Conservation (phyloP, 2,329 filamentous ascomycete species). For the Cercospora janseana region DNA sequence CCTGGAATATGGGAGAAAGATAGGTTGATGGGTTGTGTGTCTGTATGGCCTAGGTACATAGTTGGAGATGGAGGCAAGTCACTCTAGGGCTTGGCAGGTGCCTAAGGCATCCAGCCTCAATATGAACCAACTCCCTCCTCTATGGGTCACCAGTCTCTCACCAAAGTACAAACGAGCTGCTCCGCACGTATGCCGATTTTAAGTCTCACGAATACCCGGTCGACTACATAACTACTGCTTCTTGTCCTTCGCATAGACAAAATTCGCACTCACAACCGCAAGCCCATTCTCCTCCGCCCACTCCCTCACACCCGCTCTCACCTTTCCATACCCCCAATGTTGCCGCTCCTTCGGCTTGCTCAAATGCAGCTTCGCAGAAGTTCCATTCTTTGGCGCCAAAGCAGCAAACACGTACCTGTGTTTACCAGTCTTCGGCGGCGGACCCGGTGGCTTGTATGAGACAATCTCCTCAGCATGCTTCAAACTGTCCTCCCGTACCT, state of each 20-base stretch:
- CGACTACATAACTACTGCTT: conserved; percentile 43
- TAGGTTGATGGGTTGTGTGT: too few relatives aligned
- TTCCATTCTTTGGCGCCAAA: conserved; percentile 48
- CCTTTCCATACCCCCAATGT: conserved; percentile 56
- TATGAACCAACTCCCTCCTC: too few relatives aligned
- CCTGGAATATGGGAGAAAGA: too few relatives aligned
- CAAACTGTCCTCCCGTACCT: background rate
- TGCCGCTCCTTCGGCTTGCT: conserved; percentile 50
- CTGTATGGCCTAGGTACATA: too few relatives aligned
- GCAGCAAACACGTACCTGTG: conserved; percentile 59
- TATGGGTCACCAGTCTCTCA: too few relatives aligned
- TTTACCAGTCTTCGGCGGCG: conserved; percentile 56
- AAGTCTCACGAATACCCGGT: too few relatives aligned
- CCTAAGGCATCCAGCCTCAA: too few relatives aligned
- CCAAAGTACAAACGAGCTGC: too few relatives aligned
- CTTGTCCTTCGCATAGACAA: conserved; percentile 50
- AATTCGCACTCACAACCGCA: conserved; percentile 49
- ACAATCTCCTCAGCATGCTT: conserved; percentile 43
- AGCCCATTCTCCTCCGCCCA: conserved; percentile 53
- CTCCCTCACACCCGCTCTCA: conserved; percentile 51
- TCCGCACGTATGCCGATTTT: too few relatives aligned
- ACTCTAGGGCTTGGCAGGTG: too few relatives aligned
- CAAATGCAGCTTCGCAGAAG: conserved; percentile 43
- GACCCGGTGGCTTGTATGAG: conserved; percentile 54
- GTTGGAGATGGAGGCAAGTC: too few relatives aligned